Conservation (phyloP, 2,329 filamentous ascomycete species). For the Rugonectria rugulosa region DNA sequence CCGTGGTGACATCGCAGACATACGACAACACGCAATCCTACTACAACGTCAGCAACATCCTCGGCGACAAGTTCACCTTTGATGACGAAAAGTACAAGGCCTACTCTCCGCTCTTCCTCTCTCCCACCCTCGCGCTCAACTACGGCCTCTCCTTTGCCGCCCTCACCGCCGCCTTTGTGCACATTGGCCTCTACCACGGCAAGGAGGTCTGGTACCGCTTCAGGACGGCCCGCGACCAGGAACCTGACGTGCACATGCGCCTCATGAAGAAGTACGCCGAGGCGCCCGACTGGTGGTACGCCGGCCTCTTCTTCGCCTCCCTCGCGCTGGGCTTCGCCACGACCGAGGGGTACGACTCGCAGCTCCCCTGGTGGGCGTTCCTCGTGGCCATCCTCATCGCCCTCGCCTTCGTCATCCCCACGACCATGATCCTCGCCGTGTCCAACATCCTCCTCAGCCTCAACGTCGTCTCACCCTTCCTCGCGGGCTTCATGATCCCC, state of each 20-base stretch:
- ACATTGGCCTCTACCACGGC: conserved; percentile 47
- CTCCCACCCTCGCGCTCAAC: conserved; percentile 53
- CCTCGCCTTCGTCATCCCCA: conserved; percentile 35
- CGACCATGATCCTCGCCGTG: conserved; percentile 42
- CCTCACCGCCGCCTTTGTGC: conserved; percentile 53
- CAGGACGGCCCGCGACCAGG: conserved; percentile 53
- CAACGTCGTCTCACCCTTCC: conserved; percentile 50
- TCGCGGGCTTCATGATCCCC: conserved; percentile 38
- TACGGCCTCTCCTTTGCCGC: conserved; percentile 53
- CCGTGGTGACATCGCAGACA: conserved; percentile 59
- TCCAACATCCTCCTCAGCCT: conserved; percentile 49
- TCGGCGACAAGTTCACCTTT: conserved; percentile 55
- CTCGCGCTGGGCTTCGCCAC: conserved; percentile 44
- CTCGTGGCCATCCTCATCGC: conserved; percentile 39
- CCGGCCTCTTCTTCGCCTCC: conserved; percentile 41
- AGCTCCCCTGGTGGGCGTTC: conserved; percentile 41
- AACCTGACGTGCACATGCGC: conserved; percentile 46
- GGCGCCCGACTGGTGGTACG: conserved; percentile 52
- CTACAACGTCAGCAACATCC: conserved; percentile 61
- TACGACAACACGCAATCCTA: conserved; percentile 62
- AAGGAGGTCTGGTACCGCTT: conserved; percentile 54
- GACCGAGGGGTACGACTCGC: conserved; percentile 34
- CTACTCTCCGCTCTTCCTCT: conserved; percentile 63
- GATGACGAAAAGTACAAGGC: conserved; percentile 57
- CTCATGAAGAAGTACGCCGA: conserved; percentile 45